Evolutionary conservation across 257 asterid species (phyloP).

Genomic region (Coffea canephora): DNA sequence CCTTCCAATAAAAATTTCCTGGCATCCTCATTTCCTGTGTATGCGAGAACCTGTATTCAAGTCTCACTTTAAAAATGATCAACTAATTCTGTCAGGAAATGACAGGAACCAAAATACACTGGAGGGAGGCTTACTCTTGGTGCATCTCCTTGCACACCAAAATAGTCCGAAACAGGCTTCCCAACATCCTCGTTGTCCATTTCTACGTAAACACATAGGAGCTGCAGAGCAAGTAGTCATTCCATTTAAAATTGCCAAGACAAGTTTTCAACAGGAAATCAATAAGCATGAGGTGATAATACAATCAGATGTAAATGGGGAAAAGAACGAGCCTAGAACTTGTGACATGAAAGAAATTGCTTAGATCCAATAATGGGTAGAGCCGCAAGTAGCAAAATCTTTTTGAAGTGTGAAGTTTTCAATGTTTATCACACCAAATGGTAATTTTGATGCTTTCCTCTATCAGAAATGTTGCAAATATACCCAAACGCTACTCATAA

Average conservation of each 20-base stretch:
- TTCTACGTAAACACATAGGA: constrained; percentile 65
- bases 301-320: background rate
- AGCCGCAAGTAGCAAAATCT: background rate
- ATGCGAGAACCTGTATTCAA: constrained; percentile 72
- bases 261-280: background rate
- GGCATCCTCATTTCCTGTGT: constrained; percentile 89
- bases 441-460: background rate
- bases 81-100: background rate
- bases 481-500: background rate
- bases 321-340: constrained; percentile 2
- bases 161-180: constrained; percentile 70
- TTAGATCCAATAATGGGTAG: background rate
- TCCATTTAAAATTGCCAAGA: background rate
- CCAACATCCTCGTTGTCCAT: constrained; percentile 87
- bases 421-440: background rate
- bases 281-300: background rate
- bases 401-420: background rate
- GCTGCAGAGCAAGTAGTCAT: constrained; percentile 39
- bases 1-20: constrained; percentile 77
- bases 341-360: background rate
- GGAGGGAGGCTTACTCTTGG: constrained; percentile 48
- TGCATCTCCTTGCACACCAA: constrained; percentile 66
- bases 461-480: background rate
- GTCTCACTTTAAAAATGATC: constrained; percentile 10
- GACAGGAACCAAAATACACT: background rate